Evolutionary conservation across 192 early-diverging fungal genomes (phyloP).

Genomic region (Allomyces macrogynus): DNA sequence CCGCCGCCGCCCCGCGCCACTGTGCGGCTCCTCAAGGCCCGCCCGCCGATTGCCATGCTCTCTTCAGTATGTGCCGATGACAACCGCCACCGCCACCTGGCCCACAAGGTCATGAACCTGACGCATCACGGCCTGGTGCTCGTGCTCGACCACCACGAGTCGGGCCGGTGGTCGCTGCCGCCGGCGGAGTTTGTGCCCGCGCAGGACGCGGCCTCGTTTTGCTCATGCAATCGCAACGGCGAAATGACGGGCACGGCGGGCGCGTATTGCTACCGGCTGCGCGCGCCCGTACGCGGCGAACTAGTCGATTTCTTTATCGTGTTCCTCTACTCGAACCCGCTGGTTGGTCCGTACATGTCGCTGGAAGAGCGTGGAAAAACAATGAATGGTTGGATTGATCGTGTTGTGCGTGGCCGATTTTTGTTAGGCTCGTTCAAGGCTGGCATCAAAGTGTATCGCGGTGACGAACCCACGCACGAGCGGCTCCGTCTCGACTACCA

Average conservation of each 20-base stretch:
- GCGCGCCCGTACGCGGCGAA: too few relatives aligned
- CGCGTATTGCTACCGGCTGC: neutral
- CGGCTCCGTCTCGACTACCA: neutral
- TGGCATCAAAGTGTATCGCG: neutral
- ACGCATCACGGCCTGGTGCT: neutral
- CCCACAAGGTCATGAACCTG: constrained; percentile 1
- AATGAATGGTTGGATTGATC: too few relatives aligned
- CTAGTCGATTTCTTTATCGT: neutral
- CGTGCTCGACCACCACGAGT: constrained; percentile 1
- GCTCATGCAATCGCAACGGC: neutral
- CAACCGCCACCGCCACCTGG: neutral
- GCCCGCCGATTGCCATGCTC: too few relatives aligned
- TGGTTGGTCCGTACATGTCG: neutral
- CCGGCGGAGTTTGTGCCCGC: neutral
- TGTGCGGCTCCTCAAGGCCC: too few relatives aligned
- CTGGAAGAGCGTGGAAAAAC: too few relatives aligned
- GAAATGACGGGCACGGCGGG: neutral
- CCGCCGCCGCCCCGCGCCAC: too few relatives aligned
- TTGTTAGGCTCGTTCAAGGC: neutral
- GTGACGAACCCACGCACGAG: neutral
- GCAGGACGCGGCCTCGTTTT: neutral
- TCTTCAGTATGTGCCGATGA: too few relatives aligned
- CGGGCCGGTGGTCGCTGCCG: neutral
- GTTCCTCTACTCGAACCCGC: neutral
- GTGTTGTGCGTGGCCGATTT: too few relatives aligned